Evolutionary conservation across 305 asterid species (phyloP).

Genomic region (Striga hermonthica): DNA sequence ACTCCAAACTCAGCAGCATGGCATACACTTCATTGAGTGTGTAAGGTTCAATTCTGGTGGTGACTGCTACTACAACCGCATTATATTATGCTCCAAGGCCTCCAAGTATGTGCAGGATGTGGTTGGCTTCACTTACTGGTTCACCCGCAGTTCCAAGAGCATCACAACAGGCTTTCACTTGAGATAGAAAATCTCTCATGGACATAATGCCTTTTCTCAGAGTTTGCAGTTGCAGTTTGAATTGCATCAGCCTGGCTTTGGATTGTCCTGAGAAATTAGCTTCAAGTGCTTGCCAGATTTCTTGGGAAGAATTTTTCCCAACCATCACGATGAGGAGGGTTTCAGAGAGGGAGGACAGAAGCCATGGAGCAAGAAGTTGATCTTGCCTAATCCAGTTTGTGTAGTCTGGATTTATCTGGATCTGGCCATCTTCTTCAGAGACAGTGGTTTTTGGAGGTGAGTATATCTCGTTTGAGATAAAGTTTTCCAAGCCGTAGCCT

Average conservation of each 20-base stretch:
- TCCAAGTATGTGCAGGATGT: too few relatives aligned
- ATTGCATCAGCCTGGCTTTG: not conserved
- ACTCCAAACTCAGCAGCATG: too few relatives aligned
- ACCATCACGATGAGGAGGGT: not conserved
- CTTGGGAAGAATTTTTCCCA: not conserved
- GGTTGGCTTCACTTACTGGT: too few relatives aligned
- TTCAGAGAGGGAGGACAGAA: not conserved
- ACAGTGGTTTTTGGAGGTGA: fast-evolving
- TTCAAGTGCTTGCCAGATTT: not conserved
- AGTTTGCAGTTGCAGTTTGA: not conserved
- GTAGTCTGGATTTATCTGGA: not conserved
- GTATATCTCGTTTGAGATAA: not conserved
- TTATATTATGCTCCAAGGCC: too few relatives aligned
- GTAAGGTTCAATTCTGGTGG: too few relatives aligned
- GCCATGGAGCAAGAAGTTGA: not conserved
- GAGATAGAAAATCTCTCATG: too few relatives aligned
- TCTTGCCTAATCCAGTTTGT: not conserved
- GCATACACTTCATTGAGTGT: too few relatives aligned
- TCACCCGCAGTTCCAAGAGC: too few relatives aligned
- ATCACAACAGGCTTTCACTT: too few relatives aligned
- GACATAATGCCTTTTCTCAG: not conserved
- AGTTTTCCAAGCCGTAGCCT: not conserved
- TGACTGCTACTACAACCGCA: too few relatives aligned
- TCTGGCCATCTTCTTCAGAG: not conserved
- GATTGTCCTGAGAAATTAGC: not conserved